These are phyloP conservation scores for Coriaria nepalensis DNA, from an alignment of 306 rosid species.

Conservation along the genomic window DNA sequence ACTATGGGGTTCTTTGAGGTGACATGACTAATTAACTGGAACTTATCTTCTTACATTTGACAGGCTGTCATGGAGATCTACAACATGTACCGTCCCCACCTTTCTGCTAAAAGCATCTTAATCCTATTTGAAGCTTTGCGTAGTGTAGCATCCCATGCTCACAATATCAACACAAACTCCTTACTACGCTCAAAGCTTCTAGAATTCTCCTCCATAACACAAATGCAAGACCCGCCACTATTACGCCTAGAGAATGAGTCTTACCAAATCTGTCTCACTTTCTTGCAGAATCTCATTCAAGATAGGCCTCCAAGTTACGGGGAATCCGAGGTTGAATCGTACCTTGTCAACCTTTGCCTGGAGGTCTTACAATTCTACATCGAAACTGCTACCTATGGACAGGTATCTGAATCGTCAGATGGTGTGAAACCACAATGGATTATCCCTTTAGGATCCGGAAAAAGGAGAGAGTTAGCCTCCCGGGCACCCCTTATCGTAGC, in stretches of 20 bases:
- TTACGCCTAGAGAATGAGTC: constrained; percentile 92
- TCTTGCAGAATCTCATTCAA: constrained; percentile 62
- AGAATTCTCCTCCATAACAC: constrained; percentile 78
- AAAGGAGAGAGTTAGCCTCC: constrained; percentile 73
- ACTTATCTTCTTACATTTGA: constrained; percentile 22
- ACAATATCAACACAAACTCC: constrained; percentile 43
- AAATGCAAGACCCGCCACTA: constrained; percentile 98
- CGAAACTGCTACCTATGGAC: constrained; percentile 43
- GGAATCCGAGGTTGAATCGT: constrained; percentile 59
- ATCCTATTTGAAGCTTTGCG: constrained; percentile 68
- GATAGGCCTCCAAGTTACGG: constrained; percentile 55
- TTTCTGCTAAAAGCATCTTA: constrained; percentile 47
- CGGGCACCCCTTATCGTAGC: constrained; percentile 90
- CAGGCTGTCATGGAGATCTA: constrained; percentile 97
- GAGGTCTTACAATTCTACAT: constrained; percentile 68
- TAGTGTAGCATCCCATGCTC: constrained; percentile 66
- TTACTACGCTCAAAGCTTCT: constrained; percentile 68
- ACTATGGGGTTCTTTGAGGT: constrained; percentile 9
- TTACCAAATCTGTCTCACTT: constrained; percentile 81
- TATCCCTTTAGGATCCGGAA: constrained; percentile 82
- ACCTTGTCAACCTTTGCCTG: constrained; percentile 52
- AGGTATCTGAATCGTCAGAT: constrained; percentile 36
- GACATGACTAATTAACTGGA: neutral
- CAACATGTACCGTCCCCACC: constrained; percentile 55
- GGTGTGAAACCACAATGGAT: constrained; percentile 47